Evolutionary conservation across 169 alveolate genomes (phyloP).

Genomic region (Babesia bigemina): DNA sequence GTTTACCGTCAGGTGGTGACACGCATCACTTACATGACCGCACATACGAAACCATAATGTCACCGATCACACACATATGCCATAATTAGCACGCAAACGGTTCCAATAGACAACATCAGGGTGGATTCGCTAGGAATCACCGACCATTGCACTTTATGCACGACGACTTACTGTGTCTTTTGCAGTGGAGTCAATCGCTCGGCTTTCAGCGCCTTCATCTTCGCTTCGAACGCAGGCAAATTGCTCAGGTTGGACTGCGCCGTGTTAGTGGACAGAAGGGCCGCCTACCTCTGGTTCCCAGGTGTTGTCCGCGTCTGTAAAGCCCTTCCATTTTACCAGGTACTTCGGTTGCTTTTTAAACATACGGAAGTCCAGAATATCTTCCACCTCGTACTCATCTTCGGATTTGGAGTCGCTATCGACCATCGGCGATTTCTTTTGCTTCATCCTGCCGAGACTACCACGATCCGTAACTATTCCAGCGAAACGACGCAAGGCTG

Average conservation of each 20-base stretch:
- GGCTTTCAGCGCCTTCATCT: slow-evolving; percentile 54
- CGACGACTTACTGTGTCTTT: slow-evolving; percentile 1
- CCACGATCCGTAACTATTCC: neutral
- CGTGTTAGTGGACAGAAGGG: neutral
- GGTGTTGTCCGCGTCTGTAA: slow-evolving; percentile 76
- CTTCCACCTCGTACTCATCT: slow-evolving; percentile 69
- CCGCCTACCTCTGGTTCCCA: slow-evolving; percentile 79
- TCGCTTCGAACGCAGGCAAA: slow-evolving; percentile 52
- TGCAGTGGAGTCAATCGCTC: neutral
- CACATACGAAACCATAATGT: too few relatives aligned
- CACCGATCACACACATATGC: too few relatives aligned
- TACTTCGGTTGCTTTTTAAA: slow-evolving; percentile 57
- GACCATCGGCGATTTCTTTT: slow-evolving; percentile 5
- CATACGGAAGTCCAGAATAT: slow-evolving; percentile 42
- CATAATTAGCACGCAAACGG: too few relatives aligned
- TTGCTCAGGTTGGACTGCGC: slow-evolving; percentile 55
- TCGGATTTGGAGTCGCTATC: slow-evolving; percentile 30
- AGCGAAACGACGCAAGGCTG: neutral
- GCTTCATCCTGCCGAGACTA: slow-evolving; percentile 1
- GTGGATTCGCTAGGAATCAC: too few relatives aligned
- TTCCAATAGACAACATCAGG: too few relatives aligned
- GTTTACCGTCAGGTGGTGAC: too few relatives aligned
- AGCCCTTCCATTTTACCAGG: slow-evolving; percentile 80
- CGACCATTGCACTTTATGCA: too few relatives aligned
- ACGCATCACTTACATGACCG: too few relatives aligned